Base-by-base conservation (phyloP, 1,284 basidiomycete genomes). In the Apiotrichum laibachii region DNA sequence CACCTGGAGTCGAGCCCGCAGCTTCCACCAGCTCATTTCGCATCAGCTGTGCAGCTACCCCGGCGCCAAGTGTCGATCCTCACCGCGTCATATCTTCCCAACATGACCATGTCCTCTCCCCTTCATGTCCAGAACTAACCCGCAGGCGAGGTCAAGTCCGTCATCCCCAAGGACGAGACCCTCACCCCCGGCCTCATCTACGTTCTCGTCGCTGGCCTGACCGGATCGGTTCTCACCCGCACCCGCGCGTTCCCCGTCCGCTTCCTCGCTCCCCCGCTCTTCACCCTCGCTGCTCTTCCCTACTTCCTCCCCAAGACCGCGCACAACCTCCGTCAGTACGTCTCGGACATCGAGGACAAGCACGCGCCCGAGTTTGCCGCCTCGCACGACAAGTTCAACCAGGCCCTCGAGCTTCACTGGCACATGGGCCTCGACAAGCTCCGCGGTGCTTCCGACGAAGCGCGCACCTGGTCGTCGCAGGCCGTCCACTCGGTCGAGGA, bases 171-270 rank as follows among this genome's bases (percentile, higher is more conserved):
- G 1, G 82, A 88, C 53, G 93, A 97, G 79, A 81, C 86, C 1
- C 83, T 96, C 42, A 92, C 87, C 8, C 93, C 93, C 1, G 90
- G 88, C 19, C 72, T 88, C 13, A 86, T 94, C 60, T 94, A 93
- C 79, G 87, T 92, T 56, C 90, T 91, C 50, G 85, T 97, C 43
- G 87, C 90, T 1, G 87, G 90, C 5, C 85, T 97, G 49, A 88
- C 89, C 0, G 90, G 89, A 1, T 90, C 90, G 57, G 87, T 97
- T 67, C 75, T 96, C 57, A 85, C 89, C 0, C 87, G 92, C 43
- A 88, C 87, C 63, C 86, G 92, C 68, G 64, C 70, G 44, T 78
- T 90, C 59, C 82, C 85, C 37, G 79, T 84, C 16, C 87, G 91
- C 39, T 70, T 88, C 59, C 65, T 87, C 40, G 81, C 91, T 12